Evolutionary conservation across 768 basidiomycete genomes (phyloP), one percentile per base, ranked within the genome.

Genomic region (Agaricus subrufescens): DNA sequence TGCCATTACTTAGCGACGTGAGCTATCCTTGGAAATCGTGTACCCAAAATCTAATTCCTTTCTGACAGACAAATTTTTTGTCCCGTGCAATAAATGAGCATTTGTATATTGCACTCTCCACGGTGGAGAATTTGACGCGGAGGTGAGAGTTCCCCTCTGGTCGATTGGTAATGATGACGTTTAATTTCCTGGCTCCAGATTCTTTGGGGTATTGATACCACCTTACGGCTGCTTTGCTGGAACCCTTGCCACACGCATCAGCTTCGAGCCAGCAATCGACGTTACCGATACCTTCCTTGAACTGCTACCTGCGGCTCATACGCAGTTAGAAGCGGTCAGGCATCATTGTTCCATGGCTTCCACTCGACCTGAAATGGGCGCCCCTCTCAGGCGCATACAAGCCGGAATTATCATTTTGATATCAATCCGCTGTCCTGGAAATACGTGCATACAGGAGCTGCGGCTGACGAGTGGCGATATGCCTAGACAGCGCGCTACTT

Each of bases 301-400:
- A 43, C n/a, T 26, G 23, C 43, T 30, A 15, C 3, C 40, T n/a
- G 29, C 29, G 15, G 46, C 29, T 42, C n/a, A 46, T 44, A 53
- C 30, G 52, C 38, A 30, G 46, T 30, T 47, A 40, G 53, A 46
- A 53, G 53, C 25, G 31, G 46, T 38, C 38, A 38, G 34, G 19
- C 29, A 47, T 43, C 47, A 29, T 25, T 43, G 46, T 56, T 49
- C 47, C 31, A 43, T 34, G 44, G 23, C 42, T 50, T 50, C 55
- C 49, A 56, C 37, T 50, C 42, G n/a, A 50, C 53, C 46, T 49
- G 19, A 53, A 44, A 56, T 56, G 55, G 55, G 48, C 55, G 55
- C 49, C 48, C 55, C 38, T 42, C 47, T 31, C 10, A 38, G 55
- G 55, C 55, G 55, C 55, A 56, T 29, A 56, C 43, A 50, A 34